Evolutionary conservation across 208 protist species (phyloP).

Genomic region (Naegleria fowleri): DNA sequence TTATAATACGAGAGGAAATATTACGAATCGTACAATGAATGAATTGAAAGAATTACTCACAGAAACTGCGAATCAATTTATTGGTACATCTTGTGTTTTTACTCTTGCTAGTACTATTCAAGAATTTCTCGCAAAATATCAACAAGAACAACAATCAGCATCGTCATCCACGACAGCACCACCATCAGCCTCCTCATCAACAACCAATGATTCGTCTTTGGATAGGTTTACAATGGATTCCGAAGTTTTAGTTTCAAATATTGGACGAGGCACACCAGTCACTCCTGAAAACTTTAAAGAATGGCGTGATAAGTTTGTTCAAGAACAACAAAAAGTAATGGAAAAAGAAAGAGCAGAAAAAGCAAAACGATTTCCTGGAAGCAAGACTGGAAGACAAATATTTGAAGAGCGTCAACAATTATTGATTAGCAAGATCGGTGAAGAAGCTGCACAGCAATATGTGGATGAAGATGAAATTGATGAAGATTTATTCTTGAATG

Average conservation of each 20-base stretch:
- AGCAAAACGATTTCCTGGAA: not conserved
- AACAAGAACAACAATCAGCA: not conserved
- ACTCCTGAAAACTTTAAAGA: constrained; percentile 9
- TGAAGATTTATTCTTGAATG: constrained; percentile 15
- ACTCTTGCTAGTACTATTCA: not conserved
- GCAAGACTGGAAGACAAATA: not conserved
- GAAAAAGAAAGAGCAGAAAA: not conserved
- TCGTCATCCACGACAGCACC: not conserved
- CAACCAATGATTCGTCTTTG: not conserved
- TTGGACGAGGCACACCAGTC: constrained; percentile 7
- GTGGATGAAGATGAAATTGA: constrained; percentile 11
- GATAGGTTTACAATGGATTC: not conserved
- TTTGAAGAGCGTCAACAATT: constrained; percentile 17
- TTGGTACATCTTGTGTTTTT: not conserved
- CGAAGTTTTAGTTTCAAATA: not conserved
- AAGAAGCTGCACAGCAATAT: not conserved
- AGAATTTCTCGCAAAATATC: not conserved
- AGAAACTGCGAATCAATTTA: not conserved
- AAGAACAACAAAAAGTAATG: not conserved
- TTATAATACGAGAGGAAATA: not conserved
- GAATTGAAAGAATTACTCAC: not conserved
- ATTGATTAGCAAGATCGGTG: not conserved
- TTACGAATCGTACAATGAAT: not conserved
- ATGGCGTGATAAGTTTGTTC: not conserved
- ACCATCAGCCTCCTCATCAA: not conserved